Conservation (phyloP, 208 protist genomes). For the Leishmania mexicana region DNA sequence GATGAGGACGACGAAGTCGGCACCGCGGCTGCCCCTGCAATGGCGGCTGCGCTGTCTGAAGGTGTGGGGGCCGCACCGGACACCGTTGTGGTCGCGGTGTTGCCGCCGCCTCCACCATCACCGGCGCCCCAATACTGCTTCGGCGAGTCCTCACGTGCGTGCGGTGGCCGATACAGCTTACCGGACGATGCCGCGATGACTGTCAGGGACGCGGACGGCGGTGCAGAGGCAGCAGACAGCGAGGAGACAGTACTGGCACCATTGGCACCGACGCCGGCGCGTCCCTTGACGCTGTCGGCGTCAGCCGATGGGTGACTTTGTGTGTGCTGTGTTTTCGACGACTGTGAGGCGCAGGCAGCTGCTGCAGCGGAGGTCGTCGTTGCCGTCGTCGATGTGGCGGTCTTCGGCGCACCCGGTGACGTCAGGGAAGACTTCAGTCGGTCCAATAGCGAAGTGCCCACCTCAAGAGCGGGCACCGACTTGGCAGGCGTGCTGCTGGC, state of each 20-base stretch:
- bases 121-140: background rate
- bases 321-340: background rate
- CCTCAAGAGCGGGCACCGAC: slow-evolving; percentile 5
- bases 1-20: background rate
- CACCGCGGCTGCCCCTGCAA: background rate
- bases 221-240: background rate
- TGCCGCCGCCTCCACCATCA: background rate
- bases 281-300: background rate
- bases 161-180: slow-evolving; percentile 31
- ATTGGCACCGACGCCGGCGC: background rate
- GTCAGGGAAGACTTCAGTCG: slow-evolving; percentile 6
- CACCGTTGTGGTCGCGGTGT: background rate
- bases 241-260: background rate
- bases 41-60: background rate
- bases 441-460: slow-evolving; percentile 19
- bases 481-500: background rate
- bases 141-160: slow-evolving; percentile 21
- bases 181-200: background rate
- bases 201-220: background rate
- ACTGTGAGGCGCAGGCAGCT: background rate
- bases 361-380: background rate
- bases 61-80: background rate
- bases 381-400: background rate
- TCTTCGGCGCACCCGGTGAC: background rate
- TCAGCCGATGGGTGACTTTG: background rate